phyloP scores from a whole-genome alignment of 345 rosid species.

The Rhizophora apiculata region DNA sequence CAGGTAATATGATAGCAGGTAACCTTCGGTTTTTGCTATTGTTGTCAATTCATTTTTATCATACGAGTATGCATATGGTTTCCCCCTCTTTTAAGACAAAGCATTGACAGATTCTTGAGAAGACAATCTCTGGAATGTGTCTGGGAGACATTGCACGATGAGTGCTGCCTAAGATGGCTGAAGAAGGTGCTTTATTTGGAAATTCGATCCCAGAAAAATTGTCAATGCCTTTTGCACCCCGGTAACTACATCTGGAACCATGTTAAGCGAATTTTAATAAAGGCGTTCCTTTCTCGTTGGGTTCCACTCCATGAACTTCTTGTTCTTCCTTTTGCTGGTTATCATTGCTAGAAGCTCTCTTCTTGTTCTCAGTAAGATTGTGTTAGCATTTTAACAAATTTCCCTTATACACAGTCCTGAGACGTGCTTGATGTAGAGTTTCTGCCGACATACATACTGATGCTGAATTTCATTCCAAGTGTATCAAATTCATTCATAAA shows the following conservation, averaged over 20 bases:
- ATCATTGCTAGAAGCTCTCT: too few species aligned
- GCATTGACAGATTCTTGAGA: slow-evolving; percentile 65
- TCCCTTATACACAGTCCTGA: too few species aligned
- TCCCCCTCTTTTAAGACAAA: not conserved
- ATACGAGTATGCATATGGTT: not conserved
- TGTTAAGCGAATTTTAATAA: not conserved
- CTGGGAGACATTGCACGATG: slow-evolving; percentile 82
- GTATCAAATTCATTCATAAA: too few species aligned
- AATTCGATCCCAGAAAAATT: slow-evolving; percentile 41
- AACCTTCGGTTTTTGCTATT: slow-evolving; percentile 14
- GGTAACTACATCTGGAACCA: slow-evolving; percentile 29
- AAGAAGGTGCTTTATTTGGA: slow-evolving; percentile 57
- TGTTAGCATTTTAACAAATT: too few species aligned
- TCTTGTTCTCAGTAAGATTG: too few species aligned
- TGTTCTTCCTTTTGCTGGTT: too few species aligned
- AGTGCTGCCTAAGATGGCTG: slow-evolving; percentile 55
- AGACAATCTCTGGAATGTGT: slow-evolving; percentile 92
- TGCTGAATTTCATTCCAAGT: too few species aligned
- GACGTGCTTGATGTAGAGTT: too few species aligned
- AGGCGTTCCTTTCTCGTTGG: not conserved
- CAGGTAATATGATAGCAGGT: slow-evolving; percentile 82
- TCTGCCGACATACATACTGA: too few species aligned
- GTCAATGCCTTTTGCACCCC: slow-evolving; percentile 44
- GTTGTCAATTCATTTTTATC: not conserved
- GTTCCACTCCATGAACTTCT: not conserved